Conservation (phyloP, 495 filamentous ascomycete genomes). For the Neurospora sp. region DNA sequence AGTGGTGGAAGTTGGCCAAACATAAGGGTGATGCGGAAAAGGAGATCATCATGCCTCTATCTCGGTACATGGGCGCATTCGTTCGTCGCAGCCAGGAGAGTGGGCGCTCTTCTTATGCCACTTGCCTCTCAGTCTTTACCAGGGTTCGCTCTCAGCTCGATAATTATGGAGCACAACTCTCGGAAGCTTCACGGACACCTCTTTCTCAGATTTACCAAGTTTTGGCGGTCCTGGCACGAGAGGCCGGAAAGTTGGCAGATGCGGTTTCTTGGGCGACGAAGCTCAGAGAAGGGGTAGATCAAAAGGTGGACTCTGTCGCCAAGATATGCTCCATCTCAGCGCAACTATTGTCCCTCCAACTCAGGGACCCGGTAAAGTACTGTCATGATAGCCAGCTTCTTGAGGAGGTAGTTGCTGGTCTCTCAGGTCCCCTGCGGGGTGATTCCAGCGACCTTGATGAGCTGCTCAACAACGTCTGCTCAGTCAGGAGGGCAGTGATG, state of each 20-base stretch:
- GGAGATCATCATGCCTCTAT: constrained; percentile 60
- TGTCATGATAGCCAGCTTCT: constrained; percentile 28
- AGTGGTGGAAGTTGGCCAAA: constrained; percentile 62
- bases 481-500: constrained; percentile 50
- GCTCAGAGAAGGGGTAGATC: constrained; percentile 20
- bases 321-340: constrained; percentile 33
- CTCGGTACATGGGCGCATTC: constrained; percentile 54
- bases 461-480: constrained; percentile 52
- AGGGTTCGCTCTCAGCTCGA: constrained; percentile 19
- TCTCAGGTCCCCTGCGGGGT: constrained; percentile 51
- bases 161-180: constrained; percentile 8
- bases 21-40: constrained; percentile 57
- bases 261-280: constrained; percentile 40
- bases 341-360: constrained; percentile 33
- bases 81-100: constrained; percentile 40
- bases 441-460: constrained; percentile 58
- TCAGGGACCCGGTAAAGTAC: constrained; percentile 24
- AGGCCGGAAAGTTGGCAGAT: constrained; percentile 30
- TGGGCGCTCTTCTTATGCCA: constrained; percentile 31
- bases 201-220: constrained; percentile 30
- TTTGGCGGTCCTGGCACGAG: constrained; percentile 31
- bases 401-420: constrained; percentile 38
- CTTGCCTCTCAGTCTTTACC: constrained; percentile 12
- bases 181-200: constrained; percentile 20
- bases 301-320: constrained; percentile 31